Percentiles rank a stretch among this genome's conserved stretches.
These are phyloP conservation scores for Auriscalpium microsporum DNA, from an alignment of 768 basidiomycete genomes.

Conservation along the genomic window DNA sequence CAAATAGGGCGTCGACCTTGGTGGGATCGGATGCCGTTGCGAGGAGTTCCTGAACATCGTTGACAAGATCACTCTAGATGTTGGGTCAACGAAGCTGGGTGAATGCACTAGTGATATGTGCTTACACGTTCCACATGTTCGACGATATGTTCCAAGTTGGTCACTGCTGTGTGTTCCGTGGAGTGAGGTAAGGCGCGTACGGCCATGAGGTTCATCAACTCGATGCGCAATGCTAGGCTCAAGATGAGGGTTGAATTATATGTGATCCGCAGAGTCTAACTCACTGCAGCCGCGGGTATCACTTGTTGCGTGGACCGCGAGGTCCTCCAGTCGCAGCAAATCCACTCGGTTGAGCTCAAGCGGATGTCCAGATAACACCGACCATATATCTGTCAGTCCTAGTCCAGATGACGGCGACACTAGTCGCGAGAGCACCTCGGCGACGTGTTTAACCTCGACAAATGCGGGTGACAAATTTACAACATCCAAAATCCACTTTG, in stretches of 20 bases:
- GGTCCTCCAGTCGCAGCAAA: not conserved
- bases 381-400: conserved; percentile 70
- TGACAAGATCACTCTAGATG: not conserved
- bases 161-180: not conserved
- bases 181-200: not conserved
- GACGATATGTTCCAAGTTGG: not conserved
- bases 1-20: not conserved
- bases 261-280: not conserved
- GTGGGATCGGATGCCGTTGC: no score
- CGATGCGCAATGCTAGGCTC: not conserved
- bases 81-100: not conserved
- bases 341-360: not conserved
- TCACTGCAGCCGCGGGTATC: not conserved
- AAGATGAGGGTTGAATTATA: not conserved
- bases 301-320: not conserved
- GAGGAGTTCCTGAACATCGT: not conserved
- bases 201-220: not conserved
- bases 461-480: conserved; percentile 22
- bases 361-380: conserved; percentile 26
- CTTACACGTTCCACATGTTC: not conserved
- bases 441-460: conserved; percentile 28
- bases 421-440: conserved; percentile 34
- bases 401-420: conserved; percentile 62
- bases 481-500: conserved; percentile 35
- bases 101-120: not conserved